Percentiles rank a stretch among this genome's conserved stretches.
Evolutionary conservation across 805 yeast genomes (phyloP).

Genomic region (Nakazawaea populi): DNA sequence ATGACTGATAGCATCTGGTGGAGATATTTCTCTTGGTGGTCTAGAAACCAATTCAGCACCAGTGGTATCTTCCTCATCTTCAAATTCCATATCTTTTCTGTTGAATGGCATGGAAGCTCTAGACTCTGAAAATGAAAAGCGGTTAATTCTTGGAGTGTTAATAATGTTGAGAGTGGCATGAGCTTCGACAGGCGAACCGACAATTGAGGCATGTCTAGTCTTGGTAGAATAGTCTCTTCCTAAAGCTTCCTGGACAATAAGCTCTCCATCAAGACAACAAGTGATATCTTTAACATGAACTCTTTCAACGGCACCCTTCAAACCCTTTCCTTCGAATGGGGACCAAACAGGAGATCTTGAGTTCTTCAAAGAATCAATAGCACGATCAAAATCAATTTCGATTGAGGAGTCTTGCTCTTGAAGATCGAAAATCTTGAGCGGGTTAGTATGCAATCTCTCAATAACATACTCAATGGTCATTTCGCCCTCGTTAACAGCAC

Average conservation of each 20-base stretch:
- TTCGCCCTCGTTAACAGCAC: conserved; percentile 71
- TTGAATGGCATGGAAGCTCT: conserved; percentile 25
- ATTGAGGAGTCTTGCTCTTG: conserved; percentile 75
- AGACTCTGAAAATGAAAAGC: conserved; percentile 44
- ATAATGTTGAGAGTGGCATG: conserved; percentile 17
- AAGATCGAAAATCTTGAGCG: conserved; percentile 74
- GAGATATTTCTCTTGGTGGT: conserved; percentile 66
- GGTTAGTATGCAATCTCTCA: conserved; percentile 71
- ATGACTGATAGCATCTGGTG: conserved; percentile 73
- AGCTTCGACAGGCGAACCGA: conserved; percentile 19
- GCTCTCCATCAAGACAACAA: conserved; percentile 76
- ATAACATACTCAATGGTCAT: conserved; percentile 70
- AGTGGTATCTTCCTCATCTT: conserved; percentile 40
- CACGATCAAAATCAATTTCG: conserved; percentile 80
- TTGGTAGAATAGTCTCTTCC: conserved; percentile 54
- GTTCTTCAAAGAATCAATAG: conserved; percentile 33
- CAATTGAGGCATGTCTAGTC: conserved; percentile 35
- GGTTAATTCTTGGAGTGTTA: conserved; percentile 30
- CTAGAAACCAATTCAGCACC: conserved; percentile 70
- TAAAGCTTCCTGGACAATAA: conserved; percentile 51
- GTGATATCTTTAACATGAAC: conserved; percentile 76
- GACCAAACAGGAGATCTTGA: conserved; percentile 41
- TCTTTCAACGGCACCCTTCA: conserved; percentile 84
- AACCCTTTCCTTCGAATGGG: conserved; percentile 45
- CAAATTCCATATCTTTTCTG: conserved; percentile 24